Evolutionary conservation across 306 rosid genomes (phyloP).

Genomic region (Quillaja saponaria): DNA sequence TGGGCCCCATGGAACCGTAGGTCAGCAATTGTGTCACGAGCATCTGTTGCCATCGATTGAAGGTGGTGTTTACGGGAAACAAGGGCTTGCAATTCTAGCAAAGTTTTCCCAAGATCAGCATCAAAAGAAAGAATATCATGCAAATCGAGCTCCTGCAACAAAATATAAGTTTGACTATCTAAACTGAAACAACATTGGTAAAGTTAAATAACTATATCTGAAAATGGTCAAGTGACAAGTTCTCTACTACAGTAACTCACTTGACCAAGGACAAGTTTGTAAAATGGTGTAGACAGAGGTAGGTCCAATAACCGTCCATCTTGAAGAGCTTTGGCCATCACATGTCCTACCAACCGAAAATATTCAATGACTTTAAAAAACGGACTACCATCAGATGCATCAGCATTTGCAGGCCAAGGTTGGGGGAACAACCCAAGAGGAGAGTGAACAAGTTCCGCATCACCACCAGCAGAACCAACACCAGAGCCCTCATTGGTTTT

Average conservation of each 20-base stretch:
- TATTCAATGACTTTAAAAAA: conserved; percentile 73
- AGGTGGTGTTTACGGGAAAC: conserved; percentile 69
- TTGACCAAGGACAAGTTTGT: conserved; percentile 86
- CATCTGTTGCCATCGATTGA: conserved; percentile 47
- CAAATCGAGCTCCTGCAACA: conserved; percentile 91
- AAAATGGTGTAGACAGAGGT: conserved; percentile 84
- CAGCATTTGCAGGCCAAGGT: conserved; percentile 82
- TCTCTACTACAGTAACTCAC: conserved; percentile 48
- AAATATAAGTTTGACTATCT: conserved; percentile 9
- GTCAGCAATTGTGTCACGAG: conserved; percentile 37
- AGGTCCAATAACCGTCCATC: conserved; percentile 95
- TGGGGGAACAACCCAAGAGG: conserved; percentile 93
- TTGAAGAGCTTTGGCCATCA: conserved; percentile 95
- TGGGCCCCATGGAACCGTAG: conserved; percentile 67
- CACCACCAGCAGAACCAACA: conserved; percentile 29
- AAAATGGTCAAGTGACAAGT: conserved; percentile 7
- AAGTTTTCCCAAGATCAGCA: conserved; percentile 85
- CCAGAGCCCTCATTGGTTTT: conserved; percentile 45
- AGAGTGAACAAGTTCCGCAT: conserved; percentile 65
- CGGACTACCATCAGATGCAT: conserved; percentile 72
- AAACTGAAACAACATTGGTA: conserved; percentile 12
- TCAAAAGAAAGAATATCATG: conserved; percentile 85
- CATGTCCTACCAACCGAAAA: conserved; percentile 91
- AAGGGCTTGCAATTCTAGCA: conserved; percentile 80
- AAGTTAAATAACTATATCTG: neutral